Evolutionary conservation across 345 rosid species (phyloP).

Genomic region (Rhizophora apiculata): DNA sequence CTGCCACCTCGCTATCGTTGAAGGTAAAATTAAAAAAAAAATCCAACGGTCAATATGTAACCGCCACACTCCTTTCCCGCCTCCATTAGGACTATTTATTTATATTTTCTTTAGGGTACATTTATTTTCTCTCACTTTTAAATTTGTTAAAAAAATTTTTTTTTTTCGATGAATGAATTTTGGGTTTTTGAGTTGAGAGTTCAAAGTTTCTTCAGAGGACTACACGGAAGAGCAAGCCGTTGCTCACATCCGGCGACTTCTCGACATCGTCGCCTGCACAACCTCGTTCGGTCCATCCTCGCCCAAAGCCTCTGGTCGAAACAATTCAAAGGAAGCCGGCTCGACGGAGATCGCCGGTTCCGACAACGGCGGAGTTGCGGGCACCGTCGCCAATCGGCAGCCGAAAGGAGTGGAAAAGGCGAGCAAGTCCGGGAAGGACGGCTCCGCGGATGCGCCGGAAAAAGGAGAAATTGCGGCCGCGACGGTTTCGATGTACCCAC

Average conservation of each 20-base stretch:
- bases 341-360: background rate
- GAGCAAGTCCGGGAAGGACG: conserved; percentile 22
- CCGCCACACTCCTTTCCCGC: background rate
- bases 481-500: conserved; percentile 24
- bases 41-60: conserved; percentile 19
- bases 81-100: background rate
- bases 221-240: conserved; percentile 27
- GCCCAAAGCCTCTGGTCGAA: conserved; percentile 44
- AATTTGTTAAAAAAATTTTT: too few relatives aligned
- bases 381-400: conserved; percentile 9
- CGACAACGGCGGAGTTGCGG: background rate
- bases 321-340: conserved; percentile 14
- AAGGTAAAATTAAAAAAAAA: conserved; percentile 39
- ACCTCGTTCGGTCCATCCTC: conserved; percentile 38
- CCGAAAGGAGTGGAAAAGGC: conserved; percentile 10
- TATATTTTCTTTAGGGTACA: too few relatives aligned
- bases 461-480: conserved; percentile 13
- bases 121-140: too few relatives aligned
- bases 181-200: background rate
- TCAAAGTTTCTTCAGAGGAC: conserved; percentile 23
- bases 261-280: conserved; percentile 35
- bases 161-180: background rate
- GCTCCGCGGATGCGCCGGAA: conserved; percentile 10
- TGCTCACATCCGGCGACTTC: conserved; percentile 34
- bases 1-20: conserved; percentile 65